Base-by-base conservation (phyloP, 441 rosid genomes). In the Erodium texanum region DNA sequence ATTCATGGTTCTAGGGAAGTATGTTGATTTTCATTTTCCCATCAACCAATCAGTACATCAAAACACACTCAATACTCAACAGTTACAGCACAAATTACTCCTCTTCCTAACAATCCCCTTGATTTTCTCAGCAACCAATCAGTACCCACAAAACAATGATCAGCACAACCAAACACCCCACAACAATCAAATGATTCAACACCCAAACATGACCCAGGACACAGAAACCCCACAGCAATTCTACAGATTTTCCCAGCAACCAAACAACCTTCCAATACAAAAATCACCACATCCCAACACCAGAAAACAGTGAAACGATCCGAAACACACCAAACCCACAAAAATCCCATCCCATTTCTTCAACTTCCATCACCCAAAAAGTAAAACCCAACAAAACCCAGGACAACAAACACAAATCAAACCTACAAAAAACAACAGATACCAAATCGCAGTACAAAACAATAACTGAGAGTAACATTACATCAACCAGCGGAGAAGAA, bases 111-210 rank as follows among this genome's bases (percentile, higher is more conserved):
- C 54, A 7, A 29, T 1, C n/a, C 34, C 36, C 38, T 14, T 11
- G 0, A 27, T 66, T 64, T 68, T 58, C 66, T 19, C 34, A 34
- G 59, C 64, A 68, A 62, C 66, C 74, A 52, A 63, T 23, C 54
- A 70, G 54, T 14, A 8, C 29, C 14, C 16, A 3, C 16, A 3
- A 9, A 19, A 5, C 23, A 18, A 11, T 22, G 4, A 18, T 1
- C 38, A 18, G 16, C 50, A n/a, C 22, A 27, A 20, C 66, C 0
- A 50, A 50, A 50, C 56, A 50, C 7, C 18, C 6, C 56, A 15
- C 18, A n/a, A 50, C 16, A 50, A 5, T 16, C 7, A 52, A 52
- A 52, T 16, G 20, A 52, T n/a, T 6, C 22, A 52, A 3, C 59
- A 16, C 19, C 4, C 59, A 52, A 7, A 48, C 15, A 48, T 48